These are phyloP conservation scores for Evansstolkia leycettana DNA, from an alignment of 495 filamentous ascomycete species.

Conservation along the genomic window DNA sequence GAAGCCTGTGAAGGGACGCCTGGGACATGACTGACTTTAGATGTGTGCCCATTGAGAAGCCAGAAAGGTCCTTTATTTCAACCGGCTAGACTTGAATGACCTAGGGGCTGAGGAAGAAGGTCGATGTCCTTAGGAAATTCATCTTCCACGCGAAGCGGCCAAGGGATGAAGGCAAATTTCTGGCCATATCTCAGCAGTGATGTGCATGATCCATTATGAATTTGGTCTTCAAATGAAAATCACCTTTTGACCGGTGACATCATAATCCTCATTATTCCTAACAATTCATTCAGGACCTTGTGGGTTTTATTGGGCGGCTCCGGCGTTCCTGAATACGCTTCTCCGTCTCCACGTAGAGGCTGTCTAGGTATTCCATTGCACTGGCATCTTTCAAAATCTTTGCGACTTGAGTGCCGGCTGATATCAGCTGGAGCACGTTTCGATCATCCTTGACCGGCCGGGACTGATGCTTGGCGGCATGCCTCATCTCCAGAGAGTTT, in stretches of 20 bases:
- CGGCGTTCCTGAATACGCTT: slow-evolving; percentile 58
- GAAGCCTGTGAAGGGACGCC: too few species aligned
- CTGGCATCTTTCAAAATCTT: slow-evolving; percentile 72
- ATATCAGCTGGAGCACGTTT: slow-evolving; percentile 77
- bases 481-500: slow-evolving; percentile 76
- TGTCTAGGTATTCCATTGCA: slow-evolving; percentile 70
- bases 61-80: too few species aligned
- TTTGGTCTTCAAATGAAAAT: slow-evolving; percentile 1
- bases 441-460: slow-evolving; percentile 80
- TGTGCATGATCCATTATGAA: too few species aligned
- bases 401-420: slow-evolving; percentile 73
- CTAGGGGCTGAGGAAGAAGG: too few species aligned
- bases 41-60: too few species aligned
- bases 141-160: too few species aligned
- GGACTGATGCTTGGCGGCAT: slow-evolving; percentile 71
- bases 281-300: slow-evolving; percentile 26
- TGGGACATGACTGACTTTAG: too few species aligned
- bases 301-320: slow-evolving; percentile 32
- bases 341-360: slow-evolving; percentile 60
- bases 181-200: too few species aligned
- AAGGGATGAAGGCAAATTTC: too few species aligned
- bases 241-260: background rate
- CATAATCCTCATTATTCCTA: background rate
- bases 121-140: too few species aligned
- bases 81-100: too few species aligned